phyloP scores from a whole-genome alignment of 768 basidiomycete genomes.

The Collybia sordida region DNA sequence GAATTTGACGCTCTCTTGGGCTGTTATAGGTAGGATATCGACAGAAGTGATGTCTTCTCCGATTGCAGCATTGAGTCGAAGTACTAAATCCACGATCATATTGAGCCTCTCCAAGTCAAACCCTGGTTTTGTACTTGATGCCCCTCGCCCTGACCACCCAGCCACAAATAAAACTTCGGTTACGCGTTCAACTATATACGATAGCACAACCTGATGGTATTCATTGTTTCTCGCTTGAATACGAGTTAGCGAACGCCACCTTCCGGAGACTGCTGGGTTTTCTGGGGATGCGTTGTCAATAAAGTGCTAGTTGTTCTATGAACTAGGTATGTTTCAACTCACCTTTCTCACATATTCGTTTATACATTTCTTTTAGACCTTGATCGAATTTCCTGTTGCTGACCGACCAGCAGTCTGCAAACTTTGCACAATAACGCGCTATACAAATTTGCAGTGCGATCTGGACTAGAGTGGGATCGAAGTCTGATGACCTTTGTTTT shows the following conservation, averaged over 20 bases:
- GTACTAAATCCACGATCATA: constrained; percentile 1
- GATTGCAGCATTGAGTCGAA: constrained; percentile 5
- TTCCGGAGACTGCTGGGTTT: constrained; percentile 13
- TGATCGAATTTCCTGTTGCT: constrained; percentile 10
- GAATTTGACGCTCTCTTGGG: constrained; percentile 1
- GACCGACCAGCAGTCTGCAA: constrained; percentile 13
- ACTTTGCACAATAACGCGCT: constrained; percentile 6
- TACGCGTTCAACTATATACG: constrained; percentile 5
- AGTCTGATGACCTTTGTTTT: not conserved
- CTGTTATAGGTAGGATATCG: not conserved
- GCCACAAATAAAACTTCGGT: constrained; percentile 10
- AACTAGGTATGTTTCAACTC: not conserved
- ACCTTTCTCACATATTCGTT: constrained; percentile 13
- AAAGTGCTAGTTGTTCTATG: no score
- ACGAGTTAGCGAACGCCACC: constrained; percentile 13
- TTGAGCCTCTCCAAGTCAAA: constrained; percentile 2
- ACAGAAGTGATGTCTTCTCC: constrained; percentile 10
- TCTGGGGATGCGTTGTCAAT: not conserved
- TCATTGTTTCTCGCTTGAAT: constrained; percentile 10
- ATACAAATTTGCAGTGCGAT: constrained; percentile 15
- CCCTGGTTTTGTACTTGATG: not conserved
- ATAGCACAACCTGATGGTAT: constrained; percentile 1
- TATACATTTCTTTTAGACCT: constrained; percentile 8
- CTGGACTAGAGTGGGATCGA: constrained; percentile 17
- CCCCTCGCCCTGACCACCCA: constrained; percentile 12